These are phyloP conservation scores for Amphicarpaea edgeworthii DNA, from an alignment of 306 rosid genomes.

Conservation along the genomic window DNA sequence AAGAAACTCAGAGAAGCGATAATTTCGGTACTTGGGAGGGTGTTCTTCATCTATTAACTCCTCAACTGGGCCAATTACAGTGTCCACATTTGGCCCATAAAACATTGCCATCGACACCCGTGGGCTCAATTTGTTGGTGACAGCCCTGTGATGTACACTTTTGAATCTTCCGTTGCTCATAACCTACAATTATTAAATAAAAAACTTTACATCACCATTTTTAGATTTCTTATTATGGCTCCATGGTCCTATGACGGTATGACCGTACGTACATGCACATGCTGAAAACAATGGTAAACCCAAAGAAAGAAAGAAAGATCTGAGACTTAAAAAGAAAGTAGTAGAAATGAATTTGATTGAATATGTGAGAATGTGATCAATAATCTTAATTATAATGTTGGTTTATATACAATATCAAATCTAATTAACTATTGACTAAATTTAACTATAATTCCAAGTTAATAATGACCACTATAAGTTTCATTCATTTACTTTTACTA, in stretches of 20 bases:
- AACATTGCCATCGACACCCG: conserved; percentile 60
- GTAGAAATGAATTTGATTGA: neutral
- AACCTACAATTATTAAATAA: conserved; percentile 35
- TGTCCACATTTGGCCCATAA: conserved; percentile 51
- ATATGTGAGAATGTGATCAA: neutral
- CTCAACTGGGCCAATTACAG: conserved; percentile 52
- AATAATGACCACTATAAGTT: neutral
- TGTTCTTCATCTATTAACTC: conserved; percentile 55
- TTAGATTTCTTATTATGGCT: too few species aligned
- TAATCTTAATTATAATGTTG: neutral
- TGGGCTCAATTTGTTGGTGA: conserved; percentile 47
- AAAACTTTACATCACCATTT: too few species aligned
- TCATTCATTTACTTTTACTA: too few species aligned
- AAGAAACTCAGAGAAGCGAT: conserved; percentile 50
- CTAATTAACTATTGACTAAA: neutral
- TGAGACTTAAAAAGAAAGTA: neutral
- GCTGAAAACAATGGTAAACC: neutral
- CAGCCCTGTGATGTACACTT: conserved; percentile 65
- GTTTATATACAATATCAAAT: neutral
- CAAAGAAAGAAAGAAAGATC: neutral
- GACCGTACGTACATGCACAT: neutral
- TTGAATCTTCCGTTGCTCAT: conserved; percentile 63
- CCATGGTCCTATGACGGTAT: too few species aligned
- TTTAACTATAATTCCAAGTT: neutral
- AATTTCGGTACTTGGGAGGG: conserved; percentile 43